Evolutionary conservation across 345 rosid genomes (phyloP).

Genomic region (Eucalyptus coolabah): DNA sequence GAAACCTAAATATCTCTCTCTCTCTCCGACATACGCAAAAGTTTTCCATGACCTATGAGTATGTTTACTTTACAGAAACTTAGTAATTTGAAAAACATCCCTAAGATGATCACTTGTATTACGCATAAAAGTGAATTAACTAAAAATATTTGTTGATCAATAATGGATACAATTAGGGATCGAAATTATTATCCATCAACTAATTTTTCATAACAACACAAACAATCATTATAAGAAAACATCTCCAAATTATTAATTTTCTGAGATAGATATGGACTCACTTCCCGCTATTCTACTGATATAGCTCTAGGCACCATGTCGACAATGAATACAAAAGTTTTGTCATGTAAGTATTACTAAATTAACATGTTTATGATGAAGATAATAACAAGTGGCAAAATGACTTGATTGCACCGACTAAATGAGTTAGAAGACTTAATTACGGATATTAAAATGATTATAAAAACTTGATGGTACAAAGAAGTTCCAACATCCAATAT

Average conservation of each 20-base stretch:
- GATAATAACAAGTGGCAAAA: not conserved
- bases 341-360: not conserved
- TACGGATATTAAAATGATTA: not conserved
- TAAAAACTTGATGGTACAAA: not conserved
- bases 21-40: not conserved
- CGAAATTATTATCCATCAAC: not conserved
- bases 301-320: not conserved
- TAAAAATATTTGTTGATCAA: not conserved
- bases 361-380: not conserved
- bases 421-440: not conserved
- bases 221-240: not conserved
- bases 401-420: not conserved
- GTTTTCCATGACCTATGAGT: not conserved
- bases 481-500: not conserved
- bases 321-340: not conserved
- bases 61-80: not conserved
- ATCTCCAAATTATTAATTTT: not conserved
- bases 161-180: not conserved
- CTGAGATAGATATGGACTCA: not conserved
- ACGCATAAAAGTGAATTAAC: not conserved
- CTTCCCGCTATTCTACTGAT: not conserved
- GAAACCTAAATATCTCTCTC: not conserved
- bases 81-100: too few species aligned
- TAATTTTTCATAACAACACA: not conserved
- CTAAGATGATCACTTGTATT: not conserved